Evolutionary conservation across 805 yeast species (phyloP).

Genomic region (Yarrowia sp.): DNA sequence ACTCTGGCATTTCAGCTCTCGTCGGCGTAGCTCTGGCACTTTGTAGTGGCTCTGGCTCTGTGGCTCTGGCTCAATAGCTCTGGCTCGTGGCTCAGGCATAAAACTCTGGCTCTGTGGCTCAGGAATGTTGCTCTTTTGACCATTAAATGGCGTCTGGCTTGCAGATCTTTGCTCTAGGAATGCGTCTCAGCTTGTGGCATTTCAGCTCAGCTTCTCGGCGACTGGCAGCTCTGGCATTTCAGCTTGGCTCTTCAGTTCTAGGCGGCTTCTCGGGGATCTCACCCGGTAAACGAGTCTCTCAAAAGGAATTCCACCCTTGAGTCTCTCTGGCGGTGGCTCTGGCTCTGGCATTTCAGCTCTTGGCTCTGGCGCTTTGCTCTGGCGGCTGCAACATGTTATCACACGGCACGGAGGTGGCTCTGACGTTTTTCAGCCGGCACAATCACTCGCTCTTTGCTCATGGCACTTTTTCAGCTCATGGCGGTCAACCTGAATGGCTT

Average conservation of each 20-base stretch:
- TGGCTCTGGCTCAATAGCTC: too few species aligned
- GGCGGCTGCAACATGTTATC: constrained; percentile 13
- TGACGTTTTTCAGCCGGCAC: constrained; percentile 1
- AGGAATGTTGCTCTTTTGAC: constrained; percentile 4
- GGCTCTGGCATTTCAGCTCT: not conserved
- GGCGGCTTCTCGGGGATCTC: constrained; percentile 3
- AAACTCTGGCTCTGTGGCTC: constrained; percentile 6
- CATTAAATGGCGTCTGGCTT: not conserved
- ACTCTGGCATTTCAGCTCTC: too few species aligned
- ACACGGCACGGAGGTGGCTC: constrained; percentile 12
- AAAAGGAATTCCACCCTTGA: constrained; percentile 8
- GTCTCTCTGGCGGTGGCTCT: constrained; percentile 11
- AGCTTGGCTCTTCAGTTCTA: constrained; percentile 18
- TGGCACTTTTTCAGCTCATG: constrained; percentile 4
- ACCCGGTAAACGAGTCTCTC: constrained; percentile 1
- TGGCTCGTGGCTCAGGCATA: too few species aligned
- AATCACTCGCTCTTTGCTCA: constrained; percentile 16
- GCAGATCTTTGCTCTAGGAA: constrained; percentile 11
- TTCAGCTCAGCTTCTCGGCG: not conserved
- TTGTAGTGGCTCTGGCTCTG: too few species aligned
- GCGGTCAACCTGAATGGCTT: constrained; percentile 6
- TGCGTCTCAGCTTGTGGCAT: constrained; percentile 9
- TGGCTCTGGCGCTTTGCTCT: constrained; percentile 6
- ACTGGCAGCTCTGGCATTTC: constrained; percentile 19
- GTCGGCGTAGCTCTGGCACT: not conserved